Conservation (phyloP, 371 early-diverging fungal species). For the Mortierella sp. region DNA sequence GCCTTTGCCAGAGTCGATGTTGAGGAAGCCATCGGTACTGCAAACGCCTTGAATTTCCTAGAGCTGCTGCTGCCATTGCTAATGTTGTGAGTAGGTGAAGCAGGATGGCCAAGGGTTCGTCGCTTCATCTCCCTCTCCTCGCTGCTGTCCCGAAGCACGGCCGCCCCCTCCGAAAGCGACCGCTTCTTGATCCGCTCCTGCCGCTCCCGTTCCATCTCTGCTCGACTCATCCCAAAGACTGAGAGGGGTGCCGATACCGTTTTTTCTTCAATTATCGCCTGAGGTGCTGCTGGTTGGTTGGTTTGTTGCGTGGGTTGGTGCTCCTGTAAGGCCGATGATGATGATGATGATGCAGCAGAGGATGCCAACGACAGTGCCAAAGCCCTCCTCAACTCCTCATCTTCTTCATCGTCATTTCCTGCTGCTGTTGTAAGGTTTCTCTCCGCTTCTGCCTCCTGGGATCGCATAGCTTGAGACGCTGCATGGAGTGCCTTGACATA, state of each 20-base stretch:
- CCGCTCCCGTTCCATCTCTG: conserved; percentile 40
- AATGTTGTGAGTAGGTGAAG: not conserved
- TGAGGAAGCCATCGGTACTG: not conserved
- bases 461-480: not conserved
- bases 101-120: not conserved
- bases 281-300: not conserved
- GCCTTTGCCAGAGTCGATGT: not conserved
- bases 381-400: conserved; percentile 31
- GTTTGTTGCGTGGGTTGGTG: not conserved
- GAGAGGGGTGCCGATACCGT: not conserved
- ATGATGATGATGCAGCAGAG: not conserved
- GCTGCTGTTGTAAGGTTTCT: not conserved
- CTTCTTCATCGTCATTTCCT: conserved; percentile 2
- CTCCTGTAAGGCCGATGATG: not conserved
- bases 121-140: conserved; percentile 3
- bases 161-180: not conserved
- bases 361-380: conserved; percentile 25
- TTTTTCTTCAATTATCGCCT: not conserved
- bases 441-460: not conserved
- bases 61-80: not conserved
- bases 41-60: not conserved
- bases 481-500: not conserved
- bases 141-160: not conserved
- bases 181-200: conserved; percentile 33
- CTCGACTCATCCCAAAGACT: conserved; percentile 20